A percentile compares a stretch with the other conserved stretches of the same genome.
These are phyloP conservation scores for Botrytis fabae DNA, from an alignment of 2,329 filamentous ascomycete genomes.

Conservation along the genomic window DNA sequence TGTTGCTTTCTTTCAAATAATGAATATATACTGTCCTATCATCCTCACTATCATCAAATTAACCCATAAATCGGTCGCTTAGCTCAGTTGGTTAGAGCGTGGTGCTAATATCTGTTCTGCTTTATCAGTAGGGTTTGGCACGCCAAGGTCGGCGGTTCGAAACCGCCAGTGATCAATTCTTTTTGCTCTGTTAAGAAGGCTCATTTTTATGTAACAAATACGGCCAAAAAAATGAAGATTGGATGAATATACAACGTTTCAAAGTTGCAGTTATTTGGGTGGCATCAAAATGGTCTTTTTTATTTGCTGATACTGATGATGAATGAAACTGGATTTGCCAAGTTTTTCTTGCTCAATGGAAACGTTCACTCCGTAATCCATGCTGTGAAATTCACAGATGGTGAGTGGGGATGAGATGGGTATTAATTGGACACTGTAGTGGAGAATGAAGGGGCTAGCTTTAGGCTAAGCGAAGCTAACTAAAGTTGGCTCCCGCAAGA, in stretches of 20 bases:
- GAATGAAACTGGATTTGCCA: neutral
- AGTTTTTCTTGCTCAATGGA: neutral
- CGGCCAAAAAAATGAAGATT: neutral
- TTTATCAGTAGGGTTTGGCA: neutral
- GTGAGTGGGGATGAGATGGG: neutral
- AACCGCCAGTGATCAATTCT: neutral
- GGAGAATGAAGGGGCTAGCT: neutral
- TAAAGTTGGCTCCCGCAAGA: neutral
- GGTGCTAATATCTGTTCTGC: conserved; percentile 1
- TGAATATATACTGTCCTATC: accelerated
- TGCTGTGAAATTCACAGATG: neutral
- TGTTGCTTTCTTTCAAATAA: accelerated
- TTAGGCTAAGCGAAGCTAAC: neutral
- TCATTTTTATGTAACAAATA: neutral
- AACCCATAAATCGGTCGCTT: neutral
- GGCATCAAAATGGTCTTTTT: no score
- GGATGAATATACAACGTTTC: neutral
- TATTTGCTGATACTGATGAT: neutral
- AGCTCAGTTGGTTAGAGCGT: conserved; percentile 19
- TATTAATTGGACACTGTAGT: neutral
- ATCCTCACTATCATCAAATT: neutral
- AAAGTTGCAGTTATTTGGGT: neutral
- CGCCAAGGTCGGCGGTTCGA: conserved; percentile 16
- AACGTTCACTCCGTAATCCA: neutral
- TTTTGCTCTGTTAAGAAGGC: neutral